Conservation (phyloP, 2,329 filamentous ascomycete species). For the Penicillium crustosum region DNA sequence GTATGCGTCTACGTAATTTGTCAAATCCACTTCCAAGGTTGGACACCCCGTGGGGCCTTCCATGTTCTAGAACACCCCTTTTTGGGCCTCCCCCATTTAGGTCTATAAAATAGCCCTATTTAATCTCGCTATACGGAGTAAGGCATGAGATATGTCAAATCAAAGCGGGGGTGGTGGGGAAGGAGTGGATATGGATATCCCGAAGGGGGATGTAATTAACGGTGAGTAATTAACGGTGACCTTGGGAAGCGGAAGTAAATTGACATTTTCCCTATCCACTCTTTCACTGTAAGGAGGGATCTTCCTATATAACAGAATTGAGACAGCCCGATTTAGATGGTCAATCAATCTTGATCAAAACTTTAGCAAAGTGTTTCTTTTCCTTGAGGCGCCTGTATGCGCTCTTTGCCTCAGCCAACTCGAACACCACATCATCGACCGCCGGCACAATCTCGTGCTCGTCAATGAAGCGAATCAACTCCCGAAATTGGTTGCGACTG, state of each 20-base stretch:
- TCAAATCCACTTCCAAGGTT: not conserved
- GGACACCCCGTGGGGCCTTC: not conserved
- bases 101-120: not conserved
- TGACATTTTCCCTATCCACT: too few species aligned
- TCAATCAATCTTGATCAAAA: conserved; percentile 32
- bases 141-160: not conserved
- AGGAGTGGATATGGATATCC: too few species aligned
- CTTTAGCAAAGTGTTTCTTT: conserved; percentile 42
- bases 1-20: not conserved
- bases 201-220: too few species aligned
- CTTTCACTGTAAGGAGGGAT: too few species aligned
- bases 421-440: conserved; percentile 34
- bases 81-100: not conserved
- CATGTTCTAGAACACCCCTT: not conserved
- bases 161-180: not conserved
- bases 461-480: conserved; percentile 35
- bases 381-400: conserved; percentile 36
- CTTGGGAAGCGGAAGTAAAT: too few species aligned
- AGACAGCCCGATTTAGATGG: not conserved
- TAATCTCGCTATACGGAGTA: not conserved
- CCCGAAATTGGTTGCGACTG: conserved; percentile 29
- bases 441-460: conserved; percentile 33
- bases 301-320: not conserved
- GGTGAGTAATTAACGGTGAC: too few species aligned
- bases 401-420: conserved; percentile 32